These are phyloP conservation scores for Ballota nigra DNA, from an alignment of 257 asterid species.

Conservation along the genomic window DNA sequence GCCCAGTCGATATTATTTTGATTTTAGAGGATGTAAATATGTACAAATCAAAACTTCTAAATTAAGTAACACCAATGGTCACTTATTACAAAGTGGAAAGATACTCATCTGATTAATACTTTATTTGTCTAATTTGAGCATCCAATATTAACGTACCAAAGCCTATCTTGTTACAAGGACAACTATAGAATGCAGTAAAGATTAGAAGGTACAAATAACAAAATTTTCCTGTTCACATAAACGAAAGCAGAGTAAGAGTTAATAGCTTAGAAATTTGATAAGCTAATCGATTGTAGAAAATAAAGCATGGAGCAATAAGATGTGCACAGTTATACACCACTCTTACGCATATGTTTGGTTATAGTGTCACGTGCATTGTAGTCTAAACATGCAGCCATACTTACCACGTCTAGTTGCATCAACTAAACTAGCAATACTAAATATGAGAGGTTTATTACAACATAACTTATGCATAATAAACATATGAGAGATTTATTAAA, in stretches of 20 bases:
- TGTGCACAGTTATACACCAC: neutral
- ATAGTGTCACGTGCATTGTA: neutral
- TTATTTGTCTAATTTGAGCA: slow-evolving; percentile 9
- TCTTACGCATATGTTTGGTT: neutral
- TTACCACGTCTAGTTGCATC: slow-evolving; percentile 5
- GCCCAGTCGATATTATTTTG: neutral
- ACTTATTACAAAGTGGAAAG: slow-evolving; percentile 4
- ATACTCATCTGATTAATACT: neutral
- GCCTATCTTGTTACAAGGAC: neutral
- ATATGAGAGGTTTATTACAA: no score
- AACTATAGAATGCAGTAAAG: neutral
- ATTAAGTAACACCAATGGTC: neutral
- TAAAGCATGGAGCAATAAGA: slow-evolving; percentile 5
- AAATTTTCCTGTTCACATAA: neutral
- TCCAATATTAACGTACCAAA: neutral
- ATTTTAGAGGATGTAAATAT: slow-evolving; percentile 4
- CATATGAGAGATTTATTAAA: neutral
- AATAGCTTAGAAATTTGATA: neutral
- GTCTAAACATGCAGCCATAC: neutral
- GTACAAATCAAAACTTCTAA: neutral
- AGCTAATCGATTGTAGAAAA: neutral
- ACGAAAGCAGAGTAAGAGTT: neutral
- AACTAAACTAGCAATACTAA: slow-evolving; percentile 1
- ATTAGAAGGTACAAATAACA: neutral
- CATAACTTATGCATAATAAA: neutral